Conservation (phyloP, 83 land plant species). For the Picea abies region DNA sequence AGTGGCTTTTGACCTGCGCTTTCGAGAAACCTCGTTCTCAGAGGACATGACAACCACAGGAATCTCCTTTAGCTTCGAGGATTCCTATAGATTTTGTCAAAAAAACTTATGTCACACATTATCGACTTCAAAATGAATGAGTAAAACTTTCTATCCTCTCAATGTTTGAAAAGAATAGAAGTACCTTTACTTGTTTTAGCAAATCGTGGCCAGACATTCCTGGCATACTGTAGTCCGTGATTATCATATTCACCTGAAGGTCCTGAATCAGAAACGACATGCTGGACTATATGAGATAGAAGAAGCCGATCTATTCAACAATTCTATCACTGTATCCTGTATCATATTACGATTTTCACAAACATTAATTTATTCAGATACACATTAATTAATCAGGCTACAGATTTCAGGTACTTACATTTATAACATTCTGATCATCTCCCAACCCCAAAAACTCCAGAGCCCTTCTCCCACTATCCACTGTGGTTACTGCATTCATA, state of each 20-base stretch:
- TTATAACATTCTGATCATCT: slow-evolving; percentile 12
- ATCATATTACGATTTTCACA: no score
- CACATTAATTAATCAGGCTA: no score
- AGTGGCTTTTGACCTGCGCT: slow-evolving; percentile 36
- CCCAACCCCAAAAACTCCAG: slow-evolving; percentile 68
- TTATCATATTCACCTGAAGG: slow-evolving; percentile 60
- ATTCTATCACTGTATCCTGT: no score
- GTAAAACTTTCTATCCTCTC: neutral
- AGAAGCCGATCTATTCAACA: no score
- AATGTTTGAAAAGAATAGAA: neutral
- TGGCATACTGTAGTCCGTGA: slow-evolving; percentile 88
- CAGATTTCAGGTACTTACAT: neutral
- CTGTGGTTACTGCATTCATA: slow-evolving; percentile 66
- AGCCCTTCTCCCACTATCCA: slow-evolving; percentile 79
- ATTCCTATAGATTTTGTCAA: slow-evolving; percentile 30
- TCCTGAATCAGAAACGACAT: slow-evolving; percentile 30
- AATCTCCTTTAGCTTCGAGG: slow-evolving; percentile 44
- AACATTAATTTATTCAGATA: no score
- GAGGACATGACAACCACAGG: slow-evolving; percentile 70
- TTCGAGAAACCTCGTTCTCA: slow-evolving; percentile 45
- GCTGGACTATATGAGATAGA: neutral
- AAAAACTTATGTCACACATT: neutral
- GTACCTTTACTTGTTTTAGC: slow-evolving; percentile 74
- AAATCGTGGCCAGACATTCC: slow-evolving; percentile 89
- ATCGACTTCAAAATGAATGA: neutral